These are phyloP conservation scores for Triglochin maritima DNA, from an alignment of 106 monocot genomes.

Conservation along the genomic window DNA sequence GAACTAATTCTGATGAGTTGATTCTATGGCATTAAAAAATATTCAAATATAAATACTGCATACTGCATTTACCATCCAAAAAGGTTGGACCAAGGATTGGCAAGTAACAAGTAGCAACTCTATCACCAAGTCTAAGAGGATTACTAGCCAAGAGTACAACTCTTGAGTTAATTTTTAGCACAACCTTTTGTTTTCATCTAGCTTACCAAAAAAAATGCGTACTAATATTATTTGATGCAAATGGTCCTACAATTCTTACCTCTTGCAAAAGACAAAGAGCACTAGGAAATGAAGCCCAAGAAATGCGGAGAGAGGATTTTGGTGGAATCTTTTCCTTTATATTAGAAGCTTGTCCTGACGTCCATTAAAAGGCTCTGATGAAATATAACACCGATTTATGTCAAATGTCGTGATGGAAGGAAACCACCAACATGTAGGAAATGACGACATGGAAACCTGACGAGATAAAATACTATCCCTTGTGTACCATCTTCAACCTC, in stretches of 20 bases:
- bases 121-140: too few relatives aligned
- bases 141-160: too few relatives aligned
- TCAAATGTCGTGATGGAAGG: background rate
- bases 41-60: too few relatives aligned
- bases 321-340: slow-evolving; percentile 67
- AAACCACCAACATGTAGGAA: background rate
- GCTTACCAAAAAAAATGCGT: too few relatives aligned
- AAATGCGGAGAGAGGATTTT: slow-evolving; percentile 59
- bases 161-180: too few relatives aligned
- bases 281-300: slow-evolving; percentile 78
- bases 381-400: background rate
- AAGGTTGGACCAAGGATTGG: too few relatives aligned
- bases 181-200: too few relatives aligned
- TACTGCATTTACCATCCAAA: too few relatives aligned
- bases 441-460: slow-evolving; percentile 35
- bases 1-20: too few relatives aligned
- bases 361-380: slow-evolving; percentile 81
- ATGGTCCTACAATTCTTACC: slow-evolving; percentile 25
- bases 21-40: too few relatives aligned
- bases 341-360: slow-evolving; percentile 95
- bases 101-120: too few relatives aligned
- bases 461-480: slow-evolving; percentile 40
- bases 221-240: background rate
- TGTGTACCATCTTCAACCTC: slow-evolving; percentile 87
- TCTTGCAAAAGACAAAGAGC: slow-evolving; percentile 79